Evolutionary conservation across 345 rosid species (phyloP).

Genomic region (Dipteronia sinensis): DNA sequence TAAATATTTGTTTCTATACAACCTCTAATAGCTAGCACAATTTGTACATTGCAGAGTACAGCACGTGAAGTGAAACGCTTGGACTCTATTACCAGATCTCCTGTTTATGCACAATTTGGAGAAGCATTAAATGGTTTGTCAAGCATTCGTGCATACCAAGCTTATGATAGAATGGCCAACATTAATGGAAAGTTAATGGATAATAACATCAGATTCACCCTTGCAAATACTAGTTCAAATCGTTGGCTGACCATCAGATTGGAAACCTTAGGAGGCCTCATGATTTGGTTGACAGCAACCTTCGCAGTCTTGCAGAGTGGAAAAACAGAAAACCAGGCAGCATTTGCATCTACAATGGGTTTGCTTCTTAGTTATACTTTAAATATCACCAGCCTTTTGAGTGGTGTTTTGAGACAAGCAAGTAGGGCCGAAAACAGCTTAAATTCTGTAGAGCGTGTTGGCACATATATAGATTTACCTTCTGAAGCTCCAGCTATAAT

Average conservation of each 20-base stretch:
- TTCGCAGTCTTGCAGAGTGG: conserved; percentile 82
- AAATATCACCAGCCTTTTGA: conserved; percentile 73
- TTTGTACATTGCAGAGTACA: conserved; percentile 59
- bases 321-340: conserved; percentile 59
- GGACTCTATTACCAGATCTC: conserved; percentile 88
- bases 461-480: conserved; percentile 81
- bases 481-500: conserved; percentile 78
- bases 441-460: conserved; percentile 92
- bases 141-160: conserved; percentile 87
- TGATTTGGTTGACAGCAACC: conserved; percentile 93
- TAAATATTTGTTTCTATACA: background rate
- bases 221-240: conserved; percentile 72
- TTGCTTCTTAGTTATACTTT: conserved; percentile 88
- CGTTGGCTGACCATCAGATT: conserved; percentile 88
- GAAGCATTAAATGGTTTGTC: conserved; percentile 94
- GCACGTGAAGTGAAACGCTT: conserved; percentile 92
- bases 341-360: conserved; percentile 90
- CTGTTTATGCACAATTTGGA: conserved; percentile 91
- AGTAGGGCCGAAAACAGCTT: conserved; percentile 94
- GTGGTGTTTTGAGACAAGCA: conserved; percentile 84
- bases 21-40: conserved; percentile 1
- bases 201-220: conserved; percentile 86
- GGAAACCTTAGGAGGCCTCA: conserved; percentile 87
- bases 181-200: conserved; percentile 88
- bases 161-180: conserved; percentile 76